phyloP scores from a whole-genome alignment of 2,329 filamentous ascomycete species.

The Teratosphaeria epicoccoides region DNA sequence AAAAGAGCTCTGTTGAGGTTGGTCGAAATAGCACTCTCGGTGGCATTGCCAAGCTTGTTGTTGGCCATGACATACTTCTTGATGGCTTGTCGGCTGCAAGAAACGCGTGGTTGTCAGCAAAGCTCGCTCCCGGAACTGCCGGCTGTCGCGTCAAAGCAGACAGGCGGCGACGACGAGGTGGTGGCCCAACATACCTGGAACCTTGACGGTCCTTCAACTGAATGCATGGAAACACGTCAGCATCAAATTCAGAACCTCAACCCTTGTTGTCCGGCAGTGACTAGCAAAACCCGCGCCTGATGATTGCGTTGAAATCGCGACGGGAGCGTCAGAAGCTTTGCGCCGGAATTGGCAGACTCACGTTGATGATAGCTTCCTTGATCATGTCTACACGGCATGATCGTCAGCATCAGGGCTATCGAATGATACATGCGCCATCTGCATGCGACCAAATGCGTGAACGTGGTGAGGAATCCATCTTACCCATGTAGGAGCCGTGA shows the following conservation, averaged over 20 bases:
- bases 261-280: neutral
- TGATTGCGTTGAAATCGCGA: constrained; percentile 12
- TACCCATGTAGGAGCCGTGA: constrained; percentile 59
- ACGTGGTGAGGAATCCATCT: constrained; percentile 19
- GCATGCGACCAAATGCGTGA: neutral
- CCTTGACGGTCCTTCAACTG: constrained; percentile 62
- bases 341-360: constrained; percentile 48
- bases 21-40: constrained; percentile 51
- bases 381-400: constrained; percentile 54
- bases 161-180: constrained; percentile 18
- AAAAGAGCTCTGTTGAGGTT: constrained; percentile 82
- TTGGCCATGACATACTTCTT: constrained; percentile 67
- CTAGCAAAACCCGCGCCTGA: constrained; percentile 8
- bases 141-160: constrained; percentile 4
- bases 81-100: constrained; percentile 54
- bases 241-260: constrained; percentile 13
- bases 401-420: constrained; percentile 38
- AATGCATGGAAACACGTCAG: constrained; percentile 40
- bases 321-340: constrained; percentile 23
- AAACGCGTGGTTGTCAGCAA: constrained; percentile 17
- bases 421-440: neutral
- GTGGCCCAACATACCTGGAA: constrained; percentile 48
- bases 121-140: neutral
- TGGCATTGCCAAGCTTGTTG: constrained; percentile 50
- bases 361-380: constrained; percentile 59